phyloP scores from a whole-genome alignment of 306 rosid species.

The Datisca glomerata region DNA sequence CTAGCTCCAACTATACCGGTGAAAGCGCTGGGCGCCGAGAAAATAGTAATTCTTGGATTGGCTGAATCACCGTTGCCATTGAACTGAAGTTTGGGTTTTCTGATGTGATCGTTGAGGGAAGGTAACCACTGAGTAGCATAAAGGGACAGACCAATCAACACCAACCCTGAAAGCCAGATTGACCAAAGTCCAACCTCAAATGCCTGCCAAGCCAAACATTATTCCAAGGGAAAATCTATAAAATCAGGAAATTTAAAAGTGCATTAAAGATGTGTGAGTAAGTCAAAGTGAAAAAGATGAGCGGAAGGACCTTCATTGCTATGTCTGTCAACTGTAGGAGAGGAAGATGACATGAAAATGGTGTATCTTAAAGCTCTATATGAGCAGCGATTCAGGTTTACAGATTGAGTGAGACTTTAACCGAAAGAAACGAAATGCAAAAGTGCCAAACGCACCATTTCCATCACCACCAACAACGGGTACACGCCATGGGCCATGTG shows the following conservation, averaged over 20 bases:
- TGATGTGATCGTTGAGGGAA: slow-evolving; percentile 26
- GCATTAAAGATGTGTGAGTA: too few relatives aligned
- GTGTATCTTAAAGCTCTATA: too few relatives aligned
- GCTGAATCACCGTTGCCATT: slow-evolving; percentile 10
- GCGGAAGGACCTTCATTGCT: slow-evolving; percentile 53
- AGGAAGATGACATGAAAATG: too few relatives aligned
- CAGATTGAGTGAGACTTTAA: slow-evolving; percentile 36
- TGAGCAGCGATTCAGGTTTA: too few relatives aligned
- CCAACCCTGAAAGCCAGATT: slow-evolving; percentile 72
- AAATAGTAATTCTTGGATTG: slow-evolving; percentile 39
- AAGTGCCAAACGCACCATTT: slow-evolving; percentile 53
- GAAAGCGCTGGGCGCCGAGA: slow-evolving; percentile 74
- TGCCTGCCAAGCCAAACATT: slow-evolving; percentile 40
- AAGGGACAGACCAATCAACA: slow-evolving; percentile 48
- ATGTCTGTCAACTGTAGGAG: too few relatives aligned
- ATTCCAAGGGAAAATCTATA: slow-evolving; percentile 7
- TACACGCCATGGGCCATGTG: slow-evolving; percentile 50
- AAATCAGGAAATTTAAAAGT: too few relatives aligned
- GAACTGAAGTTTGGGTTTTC: slow-evolving; percentile 11
- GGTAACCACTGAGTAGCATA: slow-evolving; percentile 58
- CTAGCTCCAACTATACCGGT: slow-evolving; percentile 35
- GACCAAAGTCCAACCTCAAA: slow-evolving; percentile 46
- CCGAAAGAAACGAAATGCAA: slow-evolving; percentile 42
- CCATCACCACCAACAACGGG: slow-evolving; percentile 17
- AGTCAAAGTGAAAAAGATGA: background rate